Percentiles rank a stretch among this genome's conserved stretches.
phyloP scores from a whole-genome alignment of 495 filamentous ascomycete genomes.

The Venustampulla echinocandica region DNA sequence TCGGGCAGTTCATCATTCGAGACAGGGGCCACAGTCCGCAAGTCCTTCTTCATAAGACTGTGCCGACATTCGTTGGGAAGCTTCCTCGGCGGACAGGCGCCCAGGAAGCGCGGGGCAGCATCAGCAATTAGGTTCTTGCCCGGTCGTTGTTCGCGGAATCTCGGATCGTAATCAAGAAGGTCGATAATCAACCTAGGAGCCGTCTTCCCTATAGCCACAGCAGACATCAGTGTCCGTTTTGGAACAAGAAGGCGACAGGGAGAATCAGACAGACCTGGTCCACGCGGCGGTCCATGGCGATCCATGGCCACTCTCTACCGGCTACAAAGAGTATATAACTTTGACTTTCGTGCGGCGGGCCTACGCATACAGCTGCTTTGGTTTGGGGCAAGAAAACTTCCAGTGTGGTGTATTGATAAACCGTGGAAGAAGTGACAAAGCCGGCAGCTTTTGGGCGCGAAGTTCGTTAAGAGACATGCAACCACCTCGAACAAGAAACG shows the following conservation, averaged over 20 bases:
- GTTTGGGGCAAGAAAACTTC: no score
- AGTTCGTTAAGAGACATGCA: no score
- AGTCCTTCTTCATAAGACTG: conserved; percentile 16
- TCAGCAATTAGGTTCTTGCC: conserved; percentile 19
- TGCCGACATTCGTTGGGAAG: conserved; percentile 18
- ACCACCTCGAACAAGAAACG: no score
- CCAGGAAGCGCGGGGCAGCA: conserved; percentile 12
- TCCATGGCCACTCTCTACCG: conserved; percentile 12
- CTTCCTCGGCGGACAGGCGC: conserved; percentile 1
- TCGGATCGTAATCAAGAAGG: conserved; percentile 22
- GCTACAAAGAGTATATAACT: background rate
- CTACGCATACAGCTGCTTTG: no score
- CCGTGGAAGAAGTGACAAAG: no score
- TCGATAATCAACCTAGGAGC: conserved; percentile 20
- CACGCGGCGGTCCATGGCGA: background rate
- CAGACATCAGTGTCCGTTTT: conserved; percentile 5
- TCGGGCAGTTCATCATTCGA: conserved; percentile 11
- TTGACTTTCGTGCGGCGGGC: no score
- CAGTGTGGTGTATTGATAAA: no score
- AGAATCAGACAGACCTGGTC: conserved; percentile 15
- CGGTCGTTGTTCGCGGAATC: conserved; percentile 1
- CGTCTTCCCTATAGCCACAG: conserved; percentile 20
- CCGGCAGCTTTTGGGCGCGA: no score
- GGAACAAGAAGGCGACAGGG: background rate
- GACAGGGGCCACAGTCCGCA: conserved; percentile 7